Conservation (phyloP, 805 yeast genomes). For the Teunomyces funiuensis region DNA sequence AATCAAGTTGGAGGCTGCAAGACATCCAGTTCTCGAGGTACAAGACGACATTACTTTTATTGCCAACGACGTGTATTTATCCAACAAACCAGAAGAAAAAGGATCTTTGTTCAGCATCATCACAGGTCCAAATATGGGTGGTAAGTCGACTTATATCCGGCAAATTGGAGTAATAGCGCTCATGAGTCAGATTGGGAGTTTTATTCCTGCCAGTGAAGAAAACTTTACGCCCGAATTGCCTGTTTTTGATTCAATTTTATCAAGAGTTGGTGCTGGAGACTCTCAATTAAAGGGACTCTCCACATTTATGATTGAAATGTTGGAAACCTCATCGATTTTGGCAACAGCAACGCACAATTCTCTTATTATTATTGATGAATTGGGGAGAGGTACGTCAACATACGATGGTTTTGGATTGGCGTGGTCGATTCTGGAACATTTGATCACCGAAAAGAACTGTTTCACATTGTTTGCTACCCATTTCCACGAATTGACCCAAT, state of each 20-base stretch:
- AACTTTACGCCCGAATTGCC: constrained; percentile 61
- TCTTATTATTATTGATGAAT: constrained; percentile 85
- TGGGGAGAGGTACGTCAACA: constrained; percentile 87
- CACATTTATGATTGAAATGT: constrained; percentile 95
- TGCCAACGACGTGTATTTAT: constrained; percentile 79
- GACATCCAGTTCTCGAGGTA: constrained; percentile 93
- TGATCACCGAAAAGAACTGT: constrained; percentile 67
- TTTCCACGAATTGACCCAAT: constrained; percentile 89
- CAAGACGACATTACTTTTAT: constrained; percentile 91
- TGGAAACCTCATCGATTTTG: constrained; percentile 86
- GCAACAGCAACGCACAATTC: constrained; percentile 77
- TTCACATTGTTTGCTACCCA: constrained; percentile 94
- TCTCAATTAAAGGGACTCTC: constrained; percentile 96
- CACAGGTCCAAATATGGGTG: constrained; percentile 98
- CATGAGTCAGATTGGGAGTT: constrained; percentile 88
- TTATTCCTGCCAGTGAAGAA: constrained; percentile 63
- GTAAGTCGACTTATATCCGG: constrained; percentile 89
- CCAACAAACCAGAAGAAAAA: constrained; percentile 36
- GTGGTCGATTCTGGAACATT: constrained; percentile 90
- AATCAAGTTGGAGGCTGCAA: constrained; percentile 64
- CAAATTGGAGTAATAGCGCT: constrained; percentile 85
- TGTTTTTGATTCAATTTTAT: constrained; percentile 85
- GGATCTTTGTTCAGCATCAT: constrained; percentile 73
- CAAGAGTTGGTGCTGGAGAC: constrained; percentile 99
- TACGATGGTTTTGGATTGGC: constrained; percentile 98